Evolutionary conservation across 2,329 filamentous ascomycete species (phyloP).

Genomic region (Ascocoryne sarcoides): DNA sequence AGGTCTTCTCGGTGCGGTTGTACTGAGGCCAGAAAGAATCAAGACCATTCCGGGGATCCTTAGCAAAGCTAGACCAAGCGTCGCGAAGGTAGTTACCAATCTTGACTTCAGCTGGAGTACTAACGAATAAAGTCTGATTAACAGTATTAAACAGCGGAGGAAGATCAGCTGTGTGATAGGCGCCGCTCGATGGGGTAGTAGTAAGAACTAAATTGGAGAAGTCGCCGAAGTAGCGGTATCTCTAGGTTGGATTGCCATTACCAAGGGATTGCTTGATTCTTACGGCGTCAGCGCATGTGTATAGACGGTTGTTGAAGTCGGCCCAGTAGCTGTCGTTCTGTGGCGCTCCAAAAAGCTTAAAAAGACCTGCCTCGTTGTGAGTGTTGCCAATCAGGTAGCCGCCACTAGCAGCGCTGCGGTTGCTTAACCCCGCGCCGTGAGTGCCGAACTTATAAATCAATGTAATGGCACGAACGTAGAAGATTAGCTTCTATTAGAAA

Average conservation of each 20-base stretch:
- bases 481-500: no score
- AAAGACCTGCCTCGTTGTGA: no score
- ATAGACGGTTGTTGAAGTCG: no score
- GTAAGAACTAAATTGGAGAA: slow-evolving; percentile 25
- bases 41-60: slow-evolving; percentile 24
- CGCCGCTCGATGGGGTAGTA: slow-evolving; percentile 18
- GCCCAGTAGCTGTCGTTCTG: no score
- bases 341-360: no score
- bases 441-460: no score
- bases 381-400: no score
- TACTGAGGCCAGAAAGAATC: slow-evolving; percentile 18
- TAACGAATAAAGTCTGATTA: slow-evolving; percentile 1
- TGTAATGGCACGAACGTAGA: no score
- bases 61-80: slow-evolving; percentile 30
- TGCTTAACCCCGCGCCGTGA: no score
- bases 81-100: slow-evolving; percentile 24
- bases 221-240: slow-evolving; percentile 27
- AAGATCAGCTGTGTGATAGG: slow-evolving; percentile 26
- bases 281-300: slow-evolving; percentile 23
- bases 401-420: no score
- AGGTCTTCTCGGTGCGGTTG: neutral
- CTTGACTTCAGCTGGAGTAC: slow-evolving; percentile 16
- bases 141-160: slow-evolving; percentile 11
- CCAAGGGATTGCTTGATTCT: slow-evolving; percentile 12
- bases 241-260: slow-evolving; percentile 24